Evolutionary conservation across 345 rosid species (phyloP), one percentile per base, ranked within the genome.

Genomic region (Kernera saxatilis): DNA sequence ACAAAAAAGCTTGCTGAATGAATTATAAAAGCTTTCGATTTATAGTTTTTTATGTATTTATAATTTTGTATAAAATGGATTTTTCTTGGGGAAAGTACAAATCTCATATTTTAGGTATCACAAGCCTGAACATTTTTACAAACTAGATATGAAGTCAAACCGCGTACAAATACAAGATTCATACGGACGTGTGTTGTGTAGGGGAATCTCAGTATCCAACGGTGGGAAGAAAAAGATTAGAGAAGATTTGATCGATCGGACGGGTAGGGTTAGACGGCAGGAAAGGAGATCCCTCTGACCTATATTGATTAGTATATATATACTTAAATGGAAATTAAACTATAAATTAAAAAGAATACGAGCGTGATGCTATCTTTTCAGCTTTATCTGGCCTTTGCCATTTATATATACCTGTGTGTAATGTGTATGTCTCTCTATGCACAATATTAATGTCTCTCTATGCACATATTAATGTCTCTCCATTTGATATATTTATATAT

Each of bases 331-430:
- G 19, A 22, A 61, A 36, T 13, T 3, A 48, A 68, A 56, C 14
- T 8, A 8, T 26, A 15, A 27, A n/a, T 3, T 10, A 6, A 45
- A 54, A 64, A 73, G 66, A 55, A 56, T 43, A 48, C 61, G 54
- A 73, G 72, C 78, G 78, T 74, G 78, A 58, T 58, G 78, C 53
- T 49, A 67, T 74, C 30, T 58, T 73, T 58, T 74, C 78, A 74
- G 78, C 78, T 74, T 74, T 67, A 58, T 74, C 78, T 74, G 77
- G 33, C 49, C 72, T 67, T 67, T 66, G 78, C 78, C 46, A 40
- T 74, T 49, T 58, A 67, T 27, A 67, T 49, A 59, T 23, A 37
- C 33, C 11, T 70, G 6, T 15, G 15, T 33, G 61, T n/a, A n/a
- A n/a, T 12, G 64, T 30, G 67, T 66, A 64, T 46, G 44, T 27